phyloP scores from a whole-genome alignment of 257 asterid species.

The Datura wrightii region DNA sequence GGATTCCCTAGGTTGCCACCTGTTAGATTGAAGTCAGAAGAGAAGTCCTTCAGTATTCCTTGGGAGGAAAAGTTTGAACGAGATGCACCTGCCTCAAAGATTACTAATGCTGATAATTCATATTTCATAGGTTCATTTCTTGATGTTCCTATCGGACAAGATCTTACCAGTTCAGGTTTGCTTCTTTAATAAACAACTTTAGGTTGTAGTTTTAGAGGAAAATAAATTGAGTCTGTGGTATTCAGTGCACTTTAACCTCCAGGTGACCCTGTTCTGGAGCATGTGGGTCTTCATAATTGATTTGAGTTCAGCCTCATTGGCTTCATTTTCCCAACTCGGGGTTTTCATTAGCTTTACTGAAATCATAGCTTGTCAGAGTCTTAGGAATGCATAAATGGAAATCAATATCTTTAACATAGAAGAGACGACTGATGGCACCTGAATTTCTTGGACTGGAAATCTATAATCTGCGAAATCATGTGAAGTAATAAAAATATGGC shows the following conservation, averaged over 20 bases:
- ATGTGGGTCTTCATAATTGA: background rate
- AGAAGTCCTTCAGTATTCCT: constrained; percentile 71
- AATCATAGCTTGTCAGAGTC: constrained; percentile 7
- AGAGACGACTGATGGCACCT: background rate
- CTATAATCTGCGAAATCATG: constrained; percentile 3
- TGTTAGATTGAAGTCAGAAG: constrained; percentile 88
- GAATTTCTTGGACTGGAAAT: constrained; percentile 18
- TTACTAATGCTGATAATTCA: constrained; percentile 63
- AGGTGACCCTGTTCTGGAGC: constrained; percentile 15
- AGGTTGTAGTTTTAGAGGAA: background rate
- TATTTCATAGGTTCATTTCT: constrained; percentile 90
- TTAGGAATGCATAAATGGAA: constrained; percentile 10
- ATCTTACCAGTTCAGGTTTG: constrained; percentile 73
- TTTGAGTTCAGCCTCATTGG: background rate
- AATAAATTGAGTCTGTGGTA: background rate
- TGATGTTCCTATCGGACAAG: constrained; percentile 97
- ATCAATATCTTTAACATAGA: constrained; percentile 14
- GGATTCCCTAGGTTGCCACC: constrained; percentile 93
- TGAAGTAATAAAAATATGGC: constrained; percentile 22
- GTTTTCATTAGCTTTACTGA: background rate
- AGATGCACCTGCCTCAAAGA: constrained; percentile 67
- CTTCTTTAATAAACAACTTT: constrained; percentile 29
- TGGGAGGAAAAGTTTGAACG: constrained; percentile 91
- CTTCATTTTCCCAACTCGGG: background rate
- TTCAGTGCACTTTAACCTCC: constrained; percentile 27